A percentile compares a stretch with the other conserved stretches of the same genome.
Conservation (phyloP, 768 basidiomycete species). For the Hypholoma sublateritium region DNA sequence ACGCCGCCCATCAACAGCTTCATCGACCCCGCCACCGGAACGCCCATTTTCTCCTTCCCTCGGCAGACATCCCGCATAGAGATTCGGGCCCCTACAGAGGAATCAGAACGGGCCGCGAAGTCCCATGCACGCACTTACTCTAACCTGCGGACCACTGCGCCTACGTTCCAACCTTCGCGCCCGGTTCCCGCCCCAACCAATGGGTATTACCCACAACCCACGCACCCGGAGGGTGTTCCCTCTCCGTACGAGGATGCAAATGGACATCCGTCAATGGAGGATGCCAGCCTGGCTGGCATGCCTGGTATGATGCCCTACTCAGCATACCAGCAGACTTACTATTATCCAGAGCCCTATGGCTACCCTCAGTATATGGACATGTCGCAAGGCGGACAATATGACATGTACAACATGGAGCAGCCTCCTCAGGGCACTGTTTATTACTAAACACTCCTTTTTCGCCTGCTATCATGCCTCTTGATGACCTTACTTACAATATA, state of each 20-base stretch:
- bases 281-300: slow-evolving; percentile 18
- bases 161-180: slow-evolving; percentile 48
- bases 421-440: slow-evolving; percentile 53
- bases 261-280: slow-evolving; percentile 23
- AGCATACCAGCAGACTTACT: slow-evolving; percentile 65
- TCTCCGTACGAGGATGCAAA: slow-evolving; percentile 27
- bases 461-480: slow-evolving; percentile 20
- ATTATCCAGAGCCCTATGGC: slow-evolving; percentile 68
- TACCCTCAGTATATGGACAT: slow-evolving; percentile 71
- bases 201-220: slow-evolving; percentile 24
- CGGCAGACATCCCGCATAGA: slow-evolving; percentile 71
- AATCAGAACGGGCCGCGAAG: slow-evolving; percentile 26
- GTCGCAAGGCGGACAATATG: slow-evolving; percentile 65
- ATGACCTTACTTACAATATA: slow-evolving; percentile 23
- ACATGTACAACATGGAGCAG: slow-evolving; percentile 60
- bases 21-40: slow-evolving; percentile 63
- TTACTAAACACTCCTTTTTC: slow-evolving; percentile 44
- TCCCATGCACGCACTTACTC: slow-evolving; percentile 33
- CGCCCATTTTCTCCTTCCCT: slow-evolving; percentile 73
- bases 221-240: slow-evolving; percentile 22
- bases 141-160: slow-evolving; percentile 50
- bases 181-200: slow-evolving; percentile 20
- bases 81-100: slow-evolving; percentile 63
- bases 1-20: slow-evolving; percentile 64
- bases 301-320: slow-evolving; percentile 51